Evolutionary conservation across 2,329 filamentous ascomycete genomes (phyloP).

Genomic region (Penicillium brasilianum): DNA sequence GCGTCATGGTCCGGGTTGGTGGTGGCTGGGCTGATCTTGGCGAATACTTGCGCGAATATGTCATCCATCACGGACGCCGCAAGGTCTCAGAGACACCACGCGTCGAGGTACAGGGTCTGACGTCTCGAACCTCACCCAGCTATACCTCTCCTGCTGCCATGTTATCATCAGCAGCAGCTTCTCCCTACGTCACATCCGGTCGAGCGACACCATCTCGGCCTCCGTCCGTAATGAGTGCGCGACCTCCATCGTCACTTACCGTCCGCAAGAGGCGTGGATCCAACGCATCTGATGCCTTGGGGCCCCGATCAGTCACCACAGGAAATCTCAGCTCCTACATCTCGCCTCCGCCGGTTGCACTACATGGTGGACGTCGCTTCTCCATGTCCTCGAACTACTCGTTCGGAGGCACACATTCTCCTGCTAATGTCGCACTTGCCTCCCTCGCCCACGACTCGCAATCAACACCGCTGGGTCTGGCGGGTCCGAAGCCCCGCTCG

Average conservation of each 20-base stretch:
- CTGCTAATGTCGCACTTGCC: slow-evolving; percentile 26
- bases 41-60: slow-evolving; percentile 93
- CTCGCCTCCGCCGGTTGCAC: slow-evolving; percentile 35
- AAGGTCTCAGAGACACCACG: slow-evolving; percentile 59
- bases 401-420: slow-evolving; percentile 35
- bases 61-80: slow-evolving; percentile 84
- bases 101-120: slow-evolving; percentile 61
- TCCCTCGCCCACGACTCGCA: slow-evolving; percentile 23
- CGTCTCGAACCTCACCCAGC: slow-evolving; percentile 38
- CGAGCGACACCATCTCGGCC: slow-evolving; percentile 46
- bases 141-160: slow-evolving; percentile 36
- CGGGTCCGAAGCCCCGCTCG: slow-evolving; percentile 49
- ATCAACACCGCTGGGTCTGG: slow-evolving; percentile 51
- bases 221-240: slow-evolving; percentile 42
- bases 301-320: slow-evolving; percentile 34
- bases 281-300: slow-evolving; percentile 39
- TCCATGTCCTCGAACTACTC: slow-evolving; percentile 48
- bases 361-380: slow-evolving; percentile 29
- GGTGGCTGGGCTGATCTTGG: slow-evolving; percentile 98
- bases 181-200: slow-evolving; percentile 30
- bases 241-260: slow-evolving; percentile 46
- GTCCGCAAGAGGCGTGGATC: slow-evolving; percentile 48
- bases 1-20: slow-evolving; percentile 97
- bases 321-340: slow-evolving; percentile 38
- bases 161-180: slow-evolving; percentile 27